These are phyloP conservation scores for Mortierella sp. DNA, from an alignment of 371 early-diverging fungal genomes.

Conservation along the genomic window DNA sequence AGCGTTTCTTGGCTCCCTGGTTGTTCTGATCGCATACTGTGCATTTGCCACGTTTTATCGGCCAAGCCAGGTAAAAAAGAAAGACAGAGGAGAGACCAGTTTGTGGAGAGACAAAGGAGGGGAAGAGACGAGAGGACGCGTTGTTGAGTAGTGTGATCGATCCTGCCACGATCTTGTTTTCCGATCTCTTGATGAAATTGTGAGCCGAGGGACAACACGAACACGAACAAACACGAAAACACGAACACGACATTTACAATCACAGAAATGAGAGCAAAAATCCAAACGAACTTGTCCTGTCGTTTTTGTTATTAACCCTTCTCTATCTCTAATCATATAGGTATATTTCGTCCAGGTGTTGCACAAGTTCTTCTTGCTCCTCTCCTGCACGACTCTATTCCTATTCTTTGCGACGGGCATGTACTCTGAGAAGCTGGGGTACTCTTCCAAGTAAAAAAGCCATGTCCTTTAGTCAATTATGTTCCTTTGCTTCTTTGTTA, in stretches of 20 bases:
- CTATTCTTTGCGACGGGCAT: constrained; percentile 71
- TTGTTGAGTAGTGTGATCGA: too few relatives aligned
- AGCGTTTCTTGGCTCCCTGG: constrained; percentile 38
- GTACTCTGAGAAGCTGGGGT: constrained; percentile 72
- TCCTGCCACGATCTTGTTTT: too few relatives aligned
- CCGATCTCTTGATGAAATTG: too few relatives aligned
- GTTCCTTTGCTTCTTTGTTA: too few relatives aligned
- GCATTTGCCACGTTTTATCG: constrained; percentile 44
- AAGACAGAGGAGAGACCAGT: background rate
- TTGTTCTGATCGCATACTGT: constrained; percentile 42
- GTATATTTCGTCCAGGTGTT: constrained; percentile 41
- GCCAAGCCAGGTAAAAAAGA: constrained; percentile 41
- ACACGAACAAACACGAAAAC: too few relatives aligned
- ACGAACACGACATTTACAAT: too few relatives aligned
- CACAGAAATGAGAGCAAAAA: too few relatives aligned
- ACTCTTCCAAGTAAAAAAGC: constrained; percentile 69
- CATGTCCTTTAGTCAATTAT: too few relatives aligned
- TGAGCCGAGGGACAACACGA: too few relatives aligned
- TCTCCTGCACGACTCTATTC: constrained; percentile 43
- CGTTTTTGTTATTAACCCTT: background rate
- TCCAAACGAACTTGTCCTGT: too few relatives aligned
- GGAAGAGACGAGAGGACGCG: too few relatives aligned
- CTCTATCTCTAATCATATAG: constrained; percentile 21
- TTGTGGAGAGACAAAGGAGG: too few relatives aligned
- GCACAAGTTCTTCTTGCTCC: constrained; percentile 55